phyloP scores from a whole-genome alignment of 2,329 filamentous ascomycete genomes.

The Incumbomyces lentus region DNA sequence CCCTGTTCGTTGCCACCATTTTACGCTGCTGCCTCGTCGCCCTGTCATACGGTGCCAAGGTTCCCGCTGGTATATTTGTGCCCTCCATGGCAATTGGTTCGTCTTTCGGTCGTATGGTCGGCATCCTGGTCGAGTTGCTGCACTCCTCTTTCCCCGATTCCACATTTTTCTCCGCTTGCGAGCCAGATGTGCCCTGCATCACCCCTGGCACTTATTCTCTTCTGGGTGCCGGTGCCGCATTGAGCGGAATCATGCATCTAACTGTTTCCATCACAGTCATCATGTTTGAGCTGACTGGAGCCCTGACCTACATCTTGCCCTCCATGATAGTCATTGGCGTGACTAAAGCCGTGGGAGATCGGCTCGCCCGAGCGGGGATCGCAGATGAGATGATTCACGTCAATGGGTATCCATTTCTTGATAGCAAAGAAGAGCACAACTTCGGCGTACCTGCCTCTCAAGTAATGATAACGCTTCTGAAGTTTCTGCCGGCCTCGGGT shows the following conservation, averaged over 20 bases:
- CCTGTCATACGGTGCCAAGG: constrained; percentile 94
- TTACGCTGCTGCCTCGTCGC: constrained; percentile 78
- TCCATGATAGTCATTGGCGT: constrained; percentile 99
- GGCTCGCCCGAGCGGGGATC: constrained; percentile 92
- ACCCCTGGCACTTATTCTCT: constrained; percentile 97
- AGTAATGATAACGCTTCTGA: constrained; percentile 71
- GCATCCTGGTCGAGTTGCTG: constrained; percentile 82
- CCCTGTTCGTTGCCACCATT: constrained; percentile 67
- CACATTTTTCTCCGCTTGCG: constrained; percentile 77
- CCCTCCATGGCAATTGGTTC: constrained; percentile 96
- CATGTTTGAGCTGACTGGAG: constrained; percentile 98
- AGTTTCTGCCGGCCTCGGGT: constrained; percentile 60
- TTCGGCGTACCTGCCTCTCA: constrained; percentile 89
- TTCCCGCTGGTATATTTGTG: constrained; percentile 94
- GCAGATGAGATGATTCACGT: constrained; percentile 99
- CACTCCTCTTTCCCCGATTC: constrained; percentile 75
- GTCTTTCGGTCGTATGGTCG: constrained; percentile 85
- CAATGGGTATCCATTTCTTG: constrained; percentile 90
- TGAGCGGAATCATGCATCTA: constrained; percentile 97
- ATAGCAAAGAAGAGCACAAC: constrained; percentile 94
- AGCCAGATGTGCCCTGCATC: constrained; percentile 87
- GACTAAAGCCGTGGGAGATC: constrained; percentile 82
- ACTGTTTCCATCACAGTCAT: constrained; percentile 96
- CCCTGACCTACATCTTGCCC: constrained; percentile 88
- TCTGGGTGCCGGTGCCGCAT: constrained; percentile 77